phyloP scores from a whole-genome alignment of 75 land plant species.

The Pinus taeda region DNA sequence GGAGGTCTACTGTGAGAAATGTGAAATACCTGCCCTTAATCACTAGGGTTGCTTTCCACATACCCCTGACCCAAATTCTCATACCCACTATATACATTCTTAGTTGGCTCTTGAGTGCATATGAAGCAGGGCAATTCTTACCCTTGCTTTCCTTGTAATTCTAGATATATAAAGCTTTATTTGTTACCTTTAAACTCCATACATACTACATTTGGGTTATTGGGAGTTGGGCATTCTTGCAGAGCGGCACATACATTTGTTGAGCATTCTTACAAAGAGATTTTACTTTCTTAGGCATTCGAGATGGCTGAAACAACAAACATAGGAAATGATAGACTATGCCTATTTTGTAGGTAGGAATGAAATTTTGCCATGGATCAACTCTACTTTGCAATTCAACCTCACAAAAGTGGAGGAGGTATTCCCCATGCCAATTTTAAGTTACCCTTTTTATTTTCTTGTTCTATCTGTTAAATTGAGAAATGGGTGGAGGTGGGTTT shows the following conservation, averaged over 20 bases:
- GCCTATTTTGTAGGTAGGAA: constrained; percentile 94
- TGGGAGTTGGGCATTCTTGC: neutral
- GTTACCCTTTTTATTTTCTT: neutral
- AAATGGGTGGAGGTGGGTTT: neutral
- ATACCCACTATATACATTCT: neutral
- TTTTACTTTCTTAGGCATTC: neutral
- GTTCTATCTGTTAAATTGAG: neutral
- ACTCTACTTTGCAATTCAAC: constrained; percentile 80
- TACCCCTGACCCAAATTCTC: neutral
- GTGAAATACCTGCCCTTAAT: no score
- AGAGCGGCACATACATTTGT: neutral
- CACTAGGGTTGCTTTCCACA: neutral
- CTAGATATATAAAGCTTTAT: neutral
- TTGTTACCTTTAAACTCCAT: neutral
- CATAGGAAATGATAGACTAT: constrained; percentile 92
- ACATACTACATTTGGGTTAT: neutral
- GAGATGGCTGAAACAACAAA: constrained; percentile 50
- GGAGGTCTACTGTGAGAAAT: no score
- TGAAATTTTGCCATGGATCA: constrained; percentile 92
- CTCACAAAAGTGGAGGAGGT: constrained; percentile 95
- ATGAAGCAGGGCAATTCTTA: neutral
- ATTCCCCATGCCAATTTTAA: neutral
- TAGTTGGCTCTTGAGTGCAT: neutral
- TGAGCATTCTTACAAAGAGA: neutral
- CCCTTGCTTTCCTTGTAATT: constrained; percentile 3